Conservation (phyloP, 2,329 filamentous ascomycete species). For the Tolypocladium pustulatum region DNA sequence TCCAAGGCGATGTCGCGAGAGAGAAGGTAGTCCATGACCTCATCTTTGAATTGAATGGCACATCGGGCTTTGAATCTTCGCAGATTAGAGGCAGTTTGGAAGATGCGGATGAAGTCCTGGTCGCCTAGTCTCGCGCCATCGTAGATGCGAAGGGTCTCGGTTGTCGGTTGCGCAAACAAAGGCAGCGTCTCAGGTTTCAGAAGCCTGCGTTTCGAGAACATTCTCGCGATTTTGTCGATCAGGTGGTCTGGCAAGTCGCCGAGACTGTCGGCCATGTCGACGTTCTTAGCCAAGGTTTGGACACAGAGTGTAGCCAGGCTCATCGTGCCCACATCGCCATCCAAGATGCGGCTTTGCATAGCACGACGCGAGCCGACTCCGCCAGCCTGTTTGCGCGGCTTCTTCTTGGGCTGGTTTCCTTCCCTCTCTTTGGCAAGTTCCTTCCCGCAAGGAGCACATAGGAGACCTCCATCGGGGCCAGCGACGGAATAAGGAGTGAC, state of each 20-base stretch:
- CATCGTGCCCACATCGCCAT: constrained; percentile 64
- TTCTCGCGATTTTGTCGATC: constrained; percentile 48
- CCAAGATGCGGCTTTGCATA: constrained; percentile 72
- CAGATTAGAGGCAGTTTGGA: constrained; percentile 61
- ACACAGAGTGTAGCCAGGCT: constrained; percentile 54
- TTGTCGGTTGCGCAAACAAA: constrained; percentile 43
- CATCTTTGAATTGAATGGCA: constrained; percentile 85
- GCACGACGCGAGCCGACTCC: constrained; percentile 59
- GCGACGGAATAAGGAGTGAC: constrained; percentile 82
- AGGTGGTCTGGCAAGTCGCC: constrained; percentile 45
- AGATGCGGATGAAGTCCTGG: constrained; percentile 71
- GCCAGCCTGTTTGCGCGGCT: constrained; percentile 36
- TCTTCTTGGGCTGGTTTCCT: constrained; percentile 22
- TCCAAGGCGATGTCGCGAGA: constrained; percentile 60
- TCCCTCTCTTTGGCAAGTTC: constrained; percentile 55
- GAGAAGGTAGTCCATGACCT: constrained; percentile 69
- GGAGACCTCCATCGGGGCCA: constrained; percentile 72
- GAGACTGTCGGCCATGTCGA: constrained; percentile 51
- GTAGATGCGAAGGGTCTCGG: constrained; percentile 43
- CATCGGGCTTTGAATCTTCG: constrained; percentile 67
- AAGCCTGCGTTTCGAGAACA: constrained; percentile 50
- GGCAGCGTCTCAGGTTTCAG: constrained; percentile 42
- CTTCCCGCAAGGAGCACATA: constrained; percentile 75
- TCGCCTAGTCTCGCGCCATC: constrained; percentile 55
- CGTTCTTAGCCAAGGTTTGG: constrained; percentile 51